These are phyloP conservation scores for Poronia punctata DNA, from an alignment of 495 filamentous ascomycete species.

Conservation along the genomic window DNA sequence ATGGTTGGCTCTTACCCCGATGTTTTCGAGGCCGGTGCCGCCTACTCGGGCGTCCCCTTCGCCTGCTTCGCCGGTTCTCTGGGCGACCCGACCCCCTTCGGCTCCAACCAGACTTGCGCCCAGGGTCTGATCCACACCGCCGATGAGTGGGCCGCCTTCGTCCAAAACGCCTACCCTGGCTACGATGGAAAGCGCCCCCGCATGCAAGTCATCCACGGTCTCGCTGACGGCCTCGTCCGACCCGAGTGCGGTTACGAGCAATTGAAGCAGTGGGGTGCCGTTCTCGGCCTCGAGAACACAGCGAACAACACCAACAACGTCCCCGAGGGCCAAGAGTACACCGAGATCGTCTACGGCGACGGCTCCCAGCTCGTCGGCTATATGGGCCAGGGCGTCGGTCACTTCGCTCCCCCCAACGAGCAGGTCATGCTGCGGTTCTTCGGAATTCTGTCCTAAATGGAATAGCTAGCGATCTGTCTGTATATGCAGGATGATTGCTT, in stretches of 20 bases:
- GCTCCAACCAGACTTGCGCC: slow-evolving; percentile 45
- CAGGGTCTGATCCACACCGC: slow-evolving; percentile 42
- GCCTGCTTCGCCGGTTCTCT: slow-evolving; percentile 42
- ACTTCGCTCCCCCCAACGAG: slow-evolving; percentile 38
- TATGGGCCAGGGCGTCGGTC: slow-evolving; percentile 41
- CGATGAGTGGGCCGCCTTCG: slow-evolving; percentile 45
- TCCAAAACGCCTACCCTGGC: slow-evolving; percentile 43
- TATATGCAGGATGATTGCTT: too few species aligned
- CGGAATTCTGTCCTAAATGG: slow-evolving; percentile 12
- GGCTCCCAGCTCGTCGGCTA: slow-evolving; percentile 40
- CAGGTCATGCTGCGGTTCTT: slow-evolving; percentile 31
- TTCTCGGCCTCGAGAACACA: slow-evolving; percentile 33
- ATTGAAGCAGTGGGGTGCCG: slow-evolving; percentile 52
- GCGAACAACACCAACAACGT: slow-evolving; percentile 26
- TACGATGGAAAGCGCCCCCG: slow-evolving; percentile 46
- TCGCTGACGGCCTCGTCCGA: slow-evolving; percentile 41
- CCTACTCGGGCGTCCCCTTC: slow-evolving; percentile 46
- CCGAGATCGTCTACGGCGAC: slow-evolving; percentile 38
- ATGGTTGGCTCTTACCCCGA: slow-evolving; percentile 52
- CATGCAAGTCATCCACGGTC: slow-evolving; percentile 52
- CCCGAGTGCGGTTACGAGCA: slow-evolving; percentile 46
- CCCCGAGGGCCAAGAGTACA: slow-evolving; percentile 31
- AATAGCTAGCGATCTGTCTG: too few species aligned
- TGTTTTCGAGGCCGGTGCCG: slow-evolving; percentile 49
- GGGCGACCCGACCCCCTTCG: slow-evolving; percentile 26